These are phyloP conservation scores for Ambrosia artemisiifolia DNA, from an alignment of 129 eudicot genomes.

Conservation along the genomic window DNA sequence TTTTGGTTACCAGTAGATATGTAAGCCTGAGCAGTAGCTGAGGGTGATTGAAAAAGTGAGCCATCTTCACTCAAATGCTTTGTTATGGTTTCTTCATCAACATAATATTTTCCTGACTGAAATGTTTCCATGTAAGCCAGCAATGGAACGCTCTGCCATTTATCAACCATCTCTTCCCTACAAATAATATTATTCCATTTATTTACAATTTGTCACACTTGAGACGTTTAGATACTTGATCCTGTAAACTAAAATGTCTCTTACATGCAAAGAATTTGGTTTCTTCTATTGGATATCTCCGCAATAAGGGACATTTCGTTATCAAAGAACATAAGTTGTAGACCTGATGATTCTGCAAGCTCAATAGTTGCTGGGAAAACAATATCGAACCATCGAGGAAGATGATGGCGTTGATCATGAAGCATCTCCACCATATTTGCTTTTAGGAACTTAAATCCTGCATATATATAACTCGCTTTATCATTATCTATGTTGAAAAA, in stretches of 20 bases:
- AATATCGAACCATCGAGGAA: conserved; percentile 50
- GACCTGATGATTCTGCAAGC: conserved; percentile 29
- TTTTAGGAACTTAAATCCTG: conserved; percentile 43
- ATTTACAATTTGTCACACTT: neutral
- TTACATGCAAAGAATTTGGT: conserved; percentile 37
- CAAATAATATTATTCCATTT: neutral
- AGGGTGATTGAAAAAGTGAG: conserved; percentile 57
- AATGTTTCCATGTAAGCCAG: conserved; percentile 41
- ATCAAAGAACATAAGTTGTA: conserved; percentile 31
- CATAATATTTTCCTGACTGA: conserved; percentile 14
- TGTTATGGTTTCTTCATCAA: conserved; percentile 20
- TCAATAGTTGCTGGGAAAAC: conserved; percentile 54
- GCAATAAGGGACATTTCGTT: conserved; percentile 20
- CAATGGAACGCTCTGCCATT: conserved; percentile 33
- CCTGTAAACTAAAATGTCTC: no score
- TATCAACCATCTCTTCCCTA: conserved; percentile 42
- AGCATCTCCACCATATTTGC: conserved; percentile 35
- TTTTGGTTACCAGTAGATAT: conserved; percentile 37
- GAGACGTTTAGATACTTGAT: no score
- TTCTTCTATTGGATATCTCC: conserved; percentile 19
- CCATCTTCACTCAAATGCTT: conserved; percentile 41
- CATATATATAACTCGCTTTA: neutral
- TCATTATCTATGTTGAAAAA: neutral
- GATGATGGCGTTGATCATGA: conserved; percentile 7
- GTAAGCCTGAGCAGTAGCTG: conserved; percentile 52